These are phyloP conservation scores for Cercophora sp. DNA, from an alignment of 495 filamentous ascomycete species.

Conservation along the genomic window DNA sequence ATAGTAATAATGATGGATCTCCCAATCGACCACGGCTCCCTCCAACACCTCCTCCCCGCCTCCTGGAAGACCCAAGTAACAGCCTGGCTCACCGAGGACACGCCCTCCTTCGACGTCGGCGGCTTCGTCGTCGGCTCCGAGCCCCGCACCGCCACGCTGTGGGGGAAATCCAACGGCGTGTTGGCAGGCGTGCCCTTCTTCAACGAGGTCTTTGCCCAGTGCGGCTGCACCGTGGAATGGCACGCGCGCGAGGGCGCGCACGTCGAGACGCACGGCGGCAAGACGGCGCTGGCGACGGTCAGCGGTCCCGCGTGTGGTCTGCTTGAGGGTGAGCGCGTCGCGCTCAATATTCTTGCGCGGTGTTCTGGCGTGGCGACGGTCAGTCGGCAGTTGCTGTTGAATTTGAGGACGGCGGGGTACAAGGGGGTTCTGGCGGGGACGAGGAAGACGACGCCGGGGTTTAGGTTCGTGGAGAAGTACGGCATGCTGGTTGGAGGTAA, in stretches of 20 bases:
- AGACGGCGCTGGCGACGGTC: conserved; percentile 70
- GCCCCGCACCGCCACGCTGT: conserved; percentile 70
- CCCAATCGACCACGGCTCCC: conserved; percentile 61
- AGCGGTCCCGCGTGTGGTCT: conserved; percentile 79
- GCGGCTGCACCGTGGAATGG: conserved; percentile 89
- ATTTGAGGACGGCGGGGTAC: conserved; percentile 63
- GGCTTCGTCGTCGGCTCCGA: conserved; percentile 91
- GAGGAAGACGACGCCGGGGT: conserved; percentile 93
- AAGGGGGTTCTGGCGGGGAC: conserved; percentile 86
- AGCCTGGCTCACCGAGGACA: conserved; percentile 90
- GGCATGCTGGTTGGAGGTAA: conserved; percentile 93
- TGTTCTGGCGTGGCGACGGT: conserved; percentile 90
- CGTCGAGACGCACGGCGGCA: conserved; percentile 47
- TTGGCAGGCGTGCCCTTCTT: conserved; percentile 94
- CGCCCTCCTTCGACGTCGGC: conserved; percentile 92
- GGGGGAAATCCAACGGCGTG: conserved; percentile 85
- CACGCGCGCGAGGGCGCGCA: conserved; percentile 69
- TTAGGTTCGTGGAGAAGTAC: conserved; percentile 95
- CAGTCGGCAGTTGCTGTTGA: conserved; percentile 47
- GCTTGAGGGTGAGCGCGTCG: conserved; percentile 87
- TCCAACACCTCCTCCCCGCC: conserved; percentile 76
- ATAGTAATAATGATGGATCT: conserved; percentile 36
- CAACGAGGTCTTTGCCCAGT: conserved; percentile 85
- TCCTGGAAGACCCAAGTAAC: conserved; percentile 78
- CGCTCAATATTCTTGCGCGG: conserved; percentile 83